Percentiles rank a stretch among this genome's conserved stretches.
These are phyloP conservation scores for Laetiporus sulphureus DNA, from an alignment of 1,284 basidiomycete species.

Conservation along the genomic window DNA sequence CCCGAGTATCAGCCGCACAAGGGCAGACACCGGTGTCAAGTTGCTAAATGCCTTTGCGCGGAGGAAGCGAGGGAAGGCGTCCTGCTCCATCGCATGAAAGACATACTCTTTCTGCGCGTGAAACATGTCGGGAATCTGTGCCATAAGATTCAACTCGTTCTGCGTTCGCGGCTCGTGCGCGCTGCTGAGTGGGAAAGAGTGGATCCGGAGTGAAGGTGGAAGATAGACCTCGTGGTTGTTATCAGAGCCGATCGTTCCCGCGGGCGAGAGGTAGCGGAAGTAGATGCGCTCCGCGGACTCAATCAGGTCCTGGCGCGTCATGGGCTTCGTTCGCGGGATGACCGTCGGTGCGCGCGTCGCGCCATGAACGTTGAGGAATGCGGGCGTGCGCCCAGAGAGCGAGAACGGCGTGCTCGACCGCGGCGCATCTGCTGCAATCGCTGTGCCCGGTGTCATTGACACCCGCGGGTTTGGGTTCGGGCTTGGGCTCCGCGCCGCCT, in stretches of 20 bases:
- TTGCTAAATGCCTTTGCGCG: slow-evolving; percentile 97
- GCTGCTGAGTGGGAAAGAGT: slow-evolving; percentile 69
- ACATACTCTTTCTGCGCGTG: slow-evolving; percentile 97
- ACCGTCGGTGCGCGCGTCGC: slow-evolving; percentile 79
- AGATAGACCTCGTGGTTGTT: slow-evolving; percentile 94
- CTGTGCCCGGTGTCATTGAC: slow-evolving; percentile 38
- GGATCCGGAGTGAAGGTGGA: slow-evolving; percentile 78
- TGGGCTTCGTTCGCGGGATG: slow-evolving; percentile 86
- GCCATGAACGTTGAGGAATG: slow-evolving; percentile 57
- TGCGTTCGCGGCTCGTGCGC: slow-evolving; percentile 64
- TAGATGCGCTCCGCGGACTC: slow-evolving; percentile 94
- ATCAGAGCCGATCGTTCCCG: slow-evolving; percentile 51
- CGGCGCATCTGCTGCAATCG: slow-evolving; percentile 34
- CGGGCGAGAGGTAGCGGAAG: slow-evolving; percentile 83
- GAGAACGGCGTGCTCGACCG: slow-evolving; percentile 78
- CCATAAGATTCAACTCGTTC: slow-evolving; percentile 70
- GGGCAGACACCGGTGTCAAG: slow-evolving; percentile 83
- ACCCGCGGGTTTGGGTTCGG: slow-evolving; percentile 38
- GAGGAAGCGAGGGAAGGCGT: slow-evolving; percentile 95
- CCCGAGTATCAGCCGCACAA: slow-evolving; percentile 81
- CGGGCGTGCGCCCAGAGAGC: slow-evolving; percentile 62
- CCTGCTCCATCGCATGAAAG: slow-evolving; percentile 94
- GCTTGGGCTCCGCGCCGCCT: slow-evolving; percentile 42
- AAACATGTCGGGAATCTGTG: slow-evolving; percentile 95
- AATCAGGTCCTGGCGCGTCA: slow-evolving; percentile 85